These are phyloP conservation scores for Claviceps arundinis DNA, from an alignment of 2,329 filamentous ascomycete genomes.

Conservation along the genomic window DNA sequence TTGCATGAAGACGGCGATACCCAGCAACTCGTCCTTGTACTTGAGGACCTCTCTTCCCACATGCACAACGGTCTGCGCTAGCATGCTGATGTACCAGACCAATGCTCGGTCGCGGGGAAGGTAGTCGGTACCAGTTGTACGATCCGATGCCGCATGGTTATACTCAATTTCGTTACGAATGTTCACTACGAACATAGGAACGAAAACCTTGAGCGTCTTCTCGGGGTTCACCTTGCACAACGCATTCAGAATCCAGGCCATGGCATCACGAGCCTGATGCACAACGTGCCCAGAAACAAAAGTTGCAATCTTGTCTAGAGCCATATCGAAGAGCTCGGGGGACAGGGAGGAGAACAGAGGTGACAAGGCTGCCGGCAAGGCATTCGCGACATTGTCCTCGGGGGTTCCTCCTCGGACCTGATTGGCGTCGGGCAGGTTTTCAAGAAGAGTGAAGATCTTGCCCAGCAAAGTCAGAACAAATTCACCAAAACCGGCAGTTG, in stretches of 20 bases:
- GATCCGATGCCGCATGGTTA: conserved; percentile 87
- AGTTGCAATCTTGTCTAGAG: conserved; percentile 78
- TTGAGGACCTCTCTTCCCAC: conserved; percentile 81
- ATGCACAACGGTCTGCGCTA: conserved; percentile 96
- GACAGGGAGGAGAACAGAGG: conserved; percentile 84
- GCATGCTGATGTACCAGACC: conserved; percentile 93
- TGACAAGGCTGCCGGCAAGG: conserved; percentile 78
- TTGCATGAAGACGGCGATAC: conserved; percentile 93
- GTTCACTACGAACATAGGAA: conserved; percentile 79
- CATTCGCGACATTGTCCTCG: conserved; percentile 95
- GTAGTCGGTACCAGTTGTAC: conserved; percentile 87
- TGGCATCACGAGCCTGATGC: conserved; percentile 89
- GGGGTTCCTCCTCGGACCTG: conserved; percentile 81
- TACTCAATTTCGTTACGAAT: conserved; percentile 96
- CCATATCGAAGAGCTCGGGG: conserved; percentile 83
- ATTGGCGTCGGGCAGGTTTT: conserved; percentile 86
- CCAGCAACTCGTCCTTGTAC: conserved; percentile 79
- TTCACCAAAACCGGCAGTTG: conserved; percentile 85
- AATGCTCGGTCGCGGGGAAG: conserved; percentile 82
- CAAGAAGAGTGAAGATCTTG: conserved; percentile 86
- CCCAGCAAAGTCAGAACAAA: conserved; percentile 84
- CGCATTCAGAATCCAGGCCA: conserved; percentile 96
- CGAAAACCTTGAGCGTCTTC: conserved; percentile 79
- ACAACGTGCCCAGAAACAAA: conserved; percentile 93
- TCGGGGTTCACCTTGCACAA: conserved; percentile 91